Evolutionary conservation across 1,284 basidiomycete species (phyloP).

Genomic region (Apiotrichum mycotoxinovorans): DNA sequence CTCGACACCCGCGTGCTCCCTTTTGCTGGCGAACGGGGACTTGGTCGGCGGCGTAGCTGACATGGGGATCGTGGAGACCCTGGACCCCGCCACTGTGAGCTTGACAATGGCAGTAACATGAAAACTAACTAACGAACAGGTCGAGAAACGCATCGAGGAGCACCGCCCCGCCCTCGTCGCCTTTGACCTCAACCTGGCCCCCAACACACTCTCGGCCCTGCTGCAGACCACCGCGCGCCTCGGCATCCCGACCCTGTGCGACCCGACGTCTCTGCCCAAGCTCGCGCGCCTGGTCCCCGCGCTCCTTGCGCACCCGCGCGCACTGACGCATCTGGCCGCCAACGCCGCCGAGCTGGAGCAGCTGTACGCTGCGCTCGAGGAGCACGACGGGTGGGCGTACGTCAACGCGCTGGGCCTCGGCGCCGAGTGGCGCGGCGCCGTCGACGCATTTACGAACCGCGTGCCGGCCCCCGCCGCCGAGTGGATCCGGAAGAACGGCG

Average conservation of each 20-base stretch:
- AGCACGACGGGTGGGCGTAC: slow-evolving; percentile 28
- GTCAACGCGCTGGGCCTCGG: slow-evolving; percentile 63
- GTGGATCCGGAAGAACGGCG: slow-evolving; percentile 52
- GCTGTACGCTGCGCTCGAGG: slow-evolving; percentile 55
- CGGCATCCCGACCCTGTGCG: slow-evolving; percentile 49
- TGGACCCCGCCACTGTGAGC: slow-evolving; percentile 56
- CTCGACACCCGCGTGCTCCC: slow-evolving; percentile 74
- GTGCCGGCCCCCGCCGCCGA: slow-evolving; percentile 15
- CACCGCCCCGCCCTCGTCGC: slow-evolving; percentile 64
- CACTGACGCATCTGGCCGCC: slow-evolving; percentile 67
- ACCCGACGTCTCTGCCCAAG: slow-evolving; percentile 85
- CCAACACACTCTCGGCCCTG: slow-evolving; percentile 57
- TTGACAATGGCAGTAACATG: no score
- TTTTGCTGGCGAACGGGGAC: slow-evolving; percentile 73
- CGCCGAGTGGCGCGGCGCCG: slow-evolving; percentile 61
- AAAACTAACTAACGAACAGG: slow-evolving; percentile 1
- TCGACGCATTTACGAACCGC: slow-evolving; percentile 59
- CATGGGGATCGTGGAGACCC: slow-evolving; percentile 68
- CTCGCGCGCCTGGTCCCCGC: slow-evolving; percentile 66
- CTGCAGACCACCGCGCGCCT: slow-evolving; percentile 41
- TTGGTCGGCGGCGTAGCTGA: slow-evolving; percentile 84
- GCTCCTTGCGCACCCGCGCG: slow-evolving; percentile 50
- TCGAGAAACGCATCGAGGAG: slow-evolving; percentile 45
- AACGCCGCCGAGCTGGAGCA: slow-evolving; percentile 71
- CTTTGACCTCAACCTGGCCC: slow-evolving; percentile 75